Evolutionary conservation across 2,329 filamentous ascomycete species (phyloP).

Genomic region (Sphaerulina vaccinii): DNA sequence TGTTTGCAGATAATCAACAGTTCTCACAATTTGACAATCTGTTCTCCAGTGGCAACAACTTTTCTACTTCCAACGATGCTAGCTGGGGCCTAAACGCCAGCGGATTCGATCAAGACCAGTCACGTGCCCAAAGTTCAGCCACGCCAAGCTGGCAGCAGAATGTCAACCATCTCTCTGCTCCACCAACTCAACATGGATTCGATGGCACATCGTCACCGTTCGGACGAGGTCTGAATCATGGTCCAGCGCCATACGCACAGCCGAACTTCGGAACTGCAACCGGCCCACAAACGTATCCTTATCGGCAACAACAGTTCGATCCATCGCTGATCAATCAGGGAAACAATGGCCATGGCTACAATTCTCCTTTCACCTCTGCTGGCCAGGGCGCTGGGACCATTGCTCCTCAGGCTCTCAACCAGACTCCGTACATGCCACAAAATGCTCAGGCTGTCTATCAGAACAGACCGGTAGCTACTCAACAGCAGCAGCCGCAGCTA

Average conservation of each 20-base stretch:
- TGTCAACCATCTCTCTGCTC: constrained; percentile 27
- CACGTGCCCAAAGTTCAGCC: constrained; percentile 30
- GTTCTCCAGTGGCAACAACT: constrained; percentile 30
- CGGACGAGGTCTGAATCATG: constrained; percentile 30
- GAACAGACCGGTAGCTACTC: constrained; percentile 6
- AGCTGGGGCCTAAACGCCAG: constrained; percentile 37
- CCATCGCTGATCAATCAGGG: constrained; percentile 19
- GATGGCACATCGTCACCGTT: constrained; percentile 27
- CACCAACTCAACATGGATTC: constrained; percentile 14
- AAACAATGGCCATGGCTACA: constrained; percentile 24
- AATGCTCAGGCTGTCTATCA: constrained; percentile 17
- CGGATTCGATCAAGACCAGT: constrained; percentile 26
- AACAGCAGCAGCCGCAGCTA: background rate
- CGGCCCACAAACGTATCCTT: constrained; percentile 25
- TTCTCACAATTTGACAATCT: constrained; percentile 35
- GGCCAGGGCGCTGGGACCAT: constrained; percentile 29
- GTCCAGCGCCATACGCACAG: constrained; percentile 29
- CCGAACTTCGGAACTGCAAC: constrained; percentile 28
- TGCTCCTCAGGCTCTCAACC: constrained; percentile 35
- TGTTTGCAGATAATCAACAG: constrained; percentile 34
- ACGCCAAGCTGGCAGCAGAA: constrained; percentile 30
- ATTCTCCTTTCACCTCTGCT: constrained; percentile 18
- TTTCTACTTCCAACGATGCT: constrained; percentile 32
- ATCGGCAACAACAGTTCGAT: constrained; percentile 30
- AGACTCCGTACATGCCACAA: constrained; percentile 21